Conservation (phyloP, 164 flowering plant species). For the Dillenia turbinata region DNA sequence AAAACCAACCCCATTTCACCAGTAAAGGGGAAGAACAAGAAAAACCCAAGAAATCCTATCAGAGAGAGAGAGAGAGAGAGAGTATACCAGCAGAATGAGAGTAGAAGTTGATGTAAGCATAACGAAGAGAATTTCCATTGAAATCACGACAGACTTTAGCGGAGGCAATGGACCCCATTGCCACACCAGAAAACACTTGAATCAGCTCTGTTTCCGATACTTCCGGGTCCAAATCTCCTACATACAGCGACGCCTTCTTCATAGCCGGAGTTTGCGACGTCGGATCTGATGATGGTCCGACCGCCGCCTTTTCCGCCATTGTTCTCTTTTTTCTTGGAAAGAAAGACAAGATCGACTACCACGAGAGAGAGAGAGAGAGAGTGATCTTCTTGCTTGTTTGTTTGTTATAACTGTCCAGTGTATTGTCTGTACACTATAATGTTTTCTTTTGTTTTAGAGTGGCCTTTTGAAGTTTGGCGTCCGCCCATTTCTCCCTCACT, state of each 20-base stretch:
- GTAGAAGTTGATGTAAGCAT: slow-evolving; percentile 40
- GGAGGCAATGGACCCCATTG: slow-evolving; percentile 5
- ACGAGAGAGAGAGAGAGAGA: slow-evolving; percentile 7
- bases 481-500: too few species aligned
- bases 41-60: background rate
- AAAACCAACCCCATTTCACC: slow-evolving; percentile 4
- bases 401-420: too few species aligned
- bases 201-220: slow-evolving; percentile 24
- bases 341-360: background rate
- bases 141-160: slow-evolving; percentile 25
- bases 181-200: slow-evolving; percentile 1
- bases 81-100: slow-evolving; percentile 20
- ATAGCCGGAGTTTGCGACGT: background rate
- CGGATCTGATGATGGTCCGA: background rate
- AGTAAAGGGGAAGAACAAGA: background rate
- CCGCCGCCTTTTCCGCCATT: background rate
- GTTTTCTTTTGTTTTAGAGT: too few species aligned
- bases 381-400: background rate
- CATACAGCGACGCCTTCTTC: slow-evolving; percentile 26
- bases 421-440: too few species aligned
- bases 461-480: too few species aligned
- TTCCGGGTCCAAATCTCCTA: slow-evolving; percentile 36
- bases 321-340: background rate
- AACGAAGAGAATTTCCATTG: slow-evolving; percentile 28
- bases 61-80: background rate